phyloP scores from a whole-genome alignment of 78 protist genomes.

The Protostelium mycophagum region DNA sequence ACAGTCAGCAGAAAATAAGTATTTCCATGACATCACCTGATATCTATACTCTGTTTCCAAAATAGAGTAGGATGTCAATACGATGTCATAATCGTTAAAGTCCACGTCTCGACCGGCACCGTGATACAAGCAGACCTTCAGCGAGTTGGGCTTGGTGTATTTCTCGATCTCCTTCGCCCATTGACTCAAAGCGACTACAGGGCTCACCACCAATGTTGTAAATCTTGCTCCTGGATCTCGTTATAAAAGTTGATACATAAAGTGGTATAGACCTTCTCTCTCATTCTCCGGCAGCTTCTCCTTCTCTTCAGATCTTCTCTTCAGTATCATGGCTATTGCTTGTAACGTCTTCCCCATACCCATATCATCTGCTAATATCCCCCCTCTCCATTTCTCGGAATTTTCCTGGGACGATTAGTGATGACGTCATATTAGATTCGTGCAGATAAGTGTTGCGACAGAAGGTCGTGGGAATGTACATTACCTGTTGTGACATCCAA shows the following conservation, averaged over 20 bases:
- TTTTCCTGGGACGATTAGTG: too few relatives aligned
- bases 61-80: slow-evolving; percentile 40
- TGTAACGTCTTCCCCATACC: slow-evolving; percentile 78
- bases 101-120: not conserved
- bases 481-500: not conserved
- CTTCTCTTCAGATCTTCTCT: not conserved
- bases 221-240: too few relatives aligned
- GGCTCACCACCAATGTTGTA: not conserved
- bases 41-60: slow-evolving; percentile 1
- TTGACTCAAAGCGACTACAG: slow-evolving; percentile 26
- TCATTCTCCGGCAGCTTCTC: not conserved
- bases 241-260: too few relatives aligned
- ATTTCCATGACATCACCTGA: not conserved
- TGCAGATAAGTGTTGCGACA: too few relatives aligned
- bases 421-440: too few relatives aligned
- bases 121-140: slow-evolving; percentile 21
- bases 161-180: slow-evolving; percentile 25
- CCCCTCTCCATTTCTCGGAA: slow-evolving; percentile 22
- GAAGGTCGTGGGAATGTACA: too few relatives aligned
- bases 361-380: slow-evolving; percentile 69
- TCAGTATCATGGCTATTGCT: slow-evolving; percentile 36
- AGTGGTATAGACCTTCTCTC: not conserved
- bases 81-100: slow-evolving; percentile 12
- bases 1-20: too few relatives aligned
- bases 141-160: slow-evolving; percentile 14